Conservation (phyloP, 495 filamentous ascomycete genomes). For the Aspergillus egyptiacus region DNA sequence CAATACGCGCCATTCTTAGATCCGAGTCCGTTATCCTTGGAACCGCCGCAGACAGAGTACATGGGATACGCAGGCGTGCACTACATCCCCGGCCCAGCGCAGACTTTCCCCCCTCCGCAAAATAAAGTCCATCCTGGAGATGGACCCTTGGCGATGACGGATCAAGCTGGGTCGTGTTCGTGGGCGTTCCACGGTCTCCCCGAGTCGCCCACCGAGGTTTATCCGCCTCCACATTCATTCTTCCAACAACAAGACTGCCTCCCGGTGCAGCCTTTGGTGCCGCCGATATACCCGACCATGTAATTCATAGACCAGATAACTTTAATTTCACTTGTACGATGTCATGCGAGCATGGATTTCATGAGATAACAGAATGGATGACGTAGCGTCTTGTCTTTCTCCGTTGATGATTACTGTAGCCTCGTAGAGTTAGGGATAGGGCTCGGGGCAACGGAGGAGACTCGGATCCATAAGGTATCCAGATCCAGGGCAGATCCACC, state of each 20-base stretch:
- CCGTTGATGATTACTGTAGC: background rate
- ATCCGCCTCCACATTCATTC: background rate
- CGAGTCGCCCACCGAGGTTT: background rate
- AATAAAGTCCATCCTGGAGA: background rate
- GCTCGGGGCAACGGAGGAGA: background rate
- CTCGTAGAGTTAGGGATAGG: background rate
- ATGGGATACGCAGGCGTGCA: background rate
- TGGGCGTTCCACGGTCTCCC: background rate
- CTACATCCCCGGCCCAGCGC: background rate
- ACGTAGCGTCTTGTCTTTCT: too few relatives aligned
- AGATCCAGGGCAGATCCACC: background rate
- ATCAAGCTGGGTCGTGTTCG: background rate
- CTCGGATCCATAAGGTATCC: background rate
- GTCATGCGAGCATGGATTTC: background rate
- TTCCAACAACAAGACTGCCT: background rate
- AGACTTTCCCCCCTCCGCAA: background rate
- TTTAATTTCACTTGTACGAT: background rate
- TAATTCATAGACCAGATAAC: background rate
- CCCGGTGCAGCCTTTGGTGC: background rate
- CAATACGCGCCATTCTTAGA: background rate
- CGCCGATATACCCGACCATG: background rate
- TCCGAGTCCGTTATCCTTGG: background rate
- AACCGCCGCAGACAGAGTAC: background rate
- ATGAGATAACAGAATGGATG: too few relatives aligned
- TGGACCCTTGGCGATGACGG: background rate